Base-by-base conservation (phyloP, 2,329 filamentous ascomycete genomes). In the Alternaria triticimaculans region DNA sequence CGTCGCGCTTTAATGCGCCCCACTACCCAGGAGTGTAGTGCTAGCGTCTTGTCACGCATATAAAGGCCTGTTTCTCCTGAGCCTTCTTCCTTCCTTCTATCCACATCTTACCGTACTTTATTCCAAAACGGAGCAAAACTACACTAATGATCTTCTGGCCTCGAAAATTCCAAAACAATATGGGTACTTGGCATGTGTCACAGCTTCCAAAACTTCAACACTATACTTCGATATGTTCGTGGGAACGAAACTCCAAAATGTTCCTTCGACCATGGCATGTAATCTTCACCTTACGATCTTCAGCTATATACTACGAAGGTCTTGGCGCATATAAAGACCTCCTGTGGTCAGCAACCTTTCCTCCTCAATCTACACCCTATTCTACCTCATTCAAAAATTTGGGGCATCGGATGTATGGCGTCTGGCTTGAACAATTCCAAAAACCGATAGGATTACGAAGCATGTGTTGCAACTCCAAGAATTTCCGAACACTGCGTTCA, bases 281-380 rank as follows among this genome's bases (percentile, higher is more conserved):
- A 0, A 41, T 41, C 15, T n/a, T 15, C 1, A 15, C 0, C 33
- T 2, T n/a, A 1, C 33, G 4, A 41, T 41, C 33, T 41, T 1
- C 33, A 41, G 15, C 33, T 41, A 10, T 2, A 0, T 10, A 5
- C n/a, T 18, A 6, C 5, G 2, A 11, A 18, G 15, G 6, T 3
- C 3, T 11, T 11, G 37, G 18, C 37, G n/a, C 37, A 18, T 41
- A 41, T 11, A 41, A 18, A n/a, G 33, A 10, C 15, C 15, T 41
- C 4, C 0, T 0, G 7, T 37, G 2, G 18, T 1, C 15, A 41
- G 15, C 33, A 18, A 4, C 8, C 33, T 41, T 4, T 41, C 33
- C n/a, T 41, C 15, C n/a, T 1, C n/a, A n/a, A n/a, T n/a, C n/a
- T n/a, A n/a, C n/a, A n/a, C n/a, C n/a, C n/a, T n/a, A n/a, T n/a